Evolutionary conservation across 2,329 filamentous ascomycete species (phyloP).

Genomic region (Monosporascus sp.): DNA sequence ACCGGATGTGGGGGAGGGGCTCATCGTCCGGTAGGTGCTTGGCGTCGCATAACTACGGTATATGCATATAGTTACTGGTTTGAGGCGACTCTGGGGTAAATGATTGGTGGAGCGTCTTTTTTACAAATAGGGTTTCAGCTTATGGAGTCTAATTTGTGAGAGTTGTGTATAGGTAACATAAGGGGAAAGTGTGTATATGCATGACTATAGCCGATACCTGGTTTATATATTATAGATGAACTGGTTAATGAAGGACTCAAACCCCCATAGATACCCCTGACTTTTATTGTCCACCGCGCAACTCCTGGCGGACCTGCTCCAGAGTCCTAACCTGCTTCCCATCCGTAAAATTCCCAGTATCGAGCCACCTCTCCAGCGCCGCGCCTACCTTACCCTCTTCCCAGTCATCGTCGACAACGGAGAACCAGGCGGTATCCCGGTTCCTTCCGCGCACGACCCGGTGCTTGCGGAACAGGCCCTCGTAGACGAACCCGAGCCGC

Average conservation of each 20-base stretch:
- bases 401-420: conserved; percentile 57
- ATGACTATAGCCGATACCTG: too few species aligned
- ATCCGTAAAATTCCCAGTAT: conserved; percentile 44
- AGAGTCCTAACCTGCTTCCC: conserved; percentile 46
- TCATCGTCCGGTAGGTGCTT: too few species aligned
- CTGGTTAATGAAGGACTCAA: not conserved
- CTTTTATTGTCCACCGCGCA: not conserved
- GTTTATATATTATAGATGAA: too few species aligned
- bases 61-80: too few species aligned
- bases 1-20: too few species aligned
- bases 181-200: too few species aligned
- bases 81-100: too few species aligned
- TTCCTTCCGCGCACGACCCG: conserved; percentile 51
- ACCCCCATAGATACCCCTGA: not conserved
- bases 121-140: too few species aligned
- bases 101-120: too few species aligned
- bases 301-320: conserved; percentile 17
- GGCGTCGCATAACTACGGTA: too few species aligned
- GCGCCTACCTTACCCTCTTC: conserved; percentile 28
- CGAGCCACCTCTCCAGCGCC: conserved; percentile 50
- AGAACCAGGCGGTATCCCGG: conserved; percentile 57
- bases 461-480: conserved; percentile 58
- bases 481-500: conserved; percentile 52
- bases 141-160: too few species aligned
- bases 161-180: too few species aligned